A percentile compares a stretch with the other conserved stretches of the same genome.
Conservation (phyloP, 352 stramenopile species). For the Phytophthora capsici region DNA sequence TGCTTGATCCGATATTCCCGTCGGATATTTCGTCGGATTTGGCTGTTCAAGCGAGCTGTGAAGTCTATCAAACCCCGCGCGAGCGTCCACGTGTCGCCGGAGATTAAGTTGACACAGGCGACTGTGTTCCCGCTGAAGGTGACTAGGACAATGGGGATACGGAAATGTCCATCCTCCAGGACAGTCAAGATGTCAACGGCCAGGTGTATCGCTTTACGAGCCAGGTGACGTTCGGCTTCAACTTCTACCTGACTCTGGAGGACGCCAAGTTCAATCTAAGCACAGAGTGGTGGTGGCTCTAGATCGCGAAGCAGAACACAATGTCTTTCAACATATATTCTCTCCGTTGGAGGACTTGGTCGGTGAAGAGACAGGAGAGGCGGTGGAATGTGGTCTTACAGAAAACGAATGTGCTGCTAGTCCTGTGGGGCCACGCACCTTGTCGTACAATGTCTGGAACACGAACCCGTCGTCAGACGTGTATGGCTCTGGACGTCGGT, state of each 20-base stretch:
- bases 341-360: conserved; percentile 24
- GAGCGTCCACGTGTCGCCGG: conserved; percentile 50
- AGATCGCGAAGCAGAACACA: conserved; percentile 74
- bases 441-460: conserved; percentile 92
- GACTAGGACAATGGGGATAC: conserved; percentile 76
- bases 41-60: conserved; percentile 49
- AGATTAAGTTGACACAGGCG: conserved; percentile 38
- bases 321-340: conserved; percentile 79
- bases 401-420: conserved; percentile 21
- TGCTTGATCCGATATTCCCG: conserved; percentile 53
- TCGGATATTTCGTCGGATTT: conserved; percentile 35
- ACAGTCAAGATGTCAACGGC: conserved; percentile 41
- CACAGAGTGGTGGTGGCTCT: conserved; percentile 72
- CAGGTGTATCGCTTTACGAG: conserved; percentile 57
- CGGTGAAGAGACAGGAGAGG: conserved; percentile 13
- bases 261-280: conserved; percentile 55
- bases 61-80: conserved; percentile 44
- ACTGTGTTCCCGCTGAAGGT: conserved; percentile 55
- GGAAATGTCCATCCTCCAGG: conserved; percentile 73
- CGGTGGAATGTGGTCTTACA: conserved; percentile 18
- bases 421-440: conserved; percentile 54
- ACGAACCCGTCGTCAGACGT: conserved; percentile 82
- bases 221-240: conserved; percentile 73
- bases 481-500: conserved; percentile 62
- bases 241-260: conserved; percentile 74